Base-by-base conservation (phyloP, 179 eudicot species). In the Patellifolia procumbens region DNA sequence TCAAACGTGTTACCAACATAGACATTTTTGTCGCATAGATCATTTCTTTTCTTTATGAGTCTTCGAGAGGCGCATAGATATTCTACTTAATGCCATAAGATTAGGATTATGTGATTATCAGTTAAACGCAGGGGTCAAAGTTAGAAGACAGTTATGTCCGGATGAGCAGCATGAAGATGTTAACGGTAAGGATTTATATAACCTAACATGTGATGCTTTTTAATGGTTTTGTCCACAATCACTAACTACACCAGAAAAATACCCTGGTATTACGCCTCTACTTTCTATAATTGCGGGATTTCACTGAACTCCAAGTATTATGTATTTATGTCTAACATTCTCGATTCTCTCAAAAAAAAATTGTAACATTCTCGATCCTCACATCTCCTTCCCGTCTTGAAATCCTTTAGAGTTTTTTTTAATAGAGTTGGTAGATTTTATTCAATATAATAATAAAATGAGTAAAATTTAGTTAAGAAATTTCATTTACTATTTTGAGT, bases 141-240 rank as follows among this genome's bases (percentile, higher is more conserved):
- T 0, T 48, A 70, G 11, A 42, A 42, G 59, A 49, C 59, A 70
- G 70, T 24, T 55, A 55, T 55, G 35, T 66, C 34, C 22, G 15
- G n/a, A 39, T 56, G 63, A 39, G 64, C 63, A 34, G 43, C 2
- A 51, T 22, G 28, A 3, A 6, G 7, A 67, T 42, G 61, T n/a
- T 28, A 31, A 35, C 20, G 63, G 37, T 71, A 71, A 52, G 52
- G 75, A 70, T 31, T n/a, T n/a, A n/a, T 19, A 8, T 48, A 55
- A 12, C 17, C 49, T 43, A 68, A 46, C 73, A 73, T 73, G 76
- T 73, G 76, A 48, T 56, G 11, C n/a, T 6, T 72, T 34, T 72
- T 24, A 56, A 56, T 58, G 29, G 48, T 5, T 22, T 55, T 48
- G 37, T 28, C 58, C n/a, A n/a, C 52, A 7, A 64, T 43, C 22